phyloP scores from a whole-genome alignment of 495 filamentous ascomycete genomes.

The Chaetomidium leptoderma region DNA sequence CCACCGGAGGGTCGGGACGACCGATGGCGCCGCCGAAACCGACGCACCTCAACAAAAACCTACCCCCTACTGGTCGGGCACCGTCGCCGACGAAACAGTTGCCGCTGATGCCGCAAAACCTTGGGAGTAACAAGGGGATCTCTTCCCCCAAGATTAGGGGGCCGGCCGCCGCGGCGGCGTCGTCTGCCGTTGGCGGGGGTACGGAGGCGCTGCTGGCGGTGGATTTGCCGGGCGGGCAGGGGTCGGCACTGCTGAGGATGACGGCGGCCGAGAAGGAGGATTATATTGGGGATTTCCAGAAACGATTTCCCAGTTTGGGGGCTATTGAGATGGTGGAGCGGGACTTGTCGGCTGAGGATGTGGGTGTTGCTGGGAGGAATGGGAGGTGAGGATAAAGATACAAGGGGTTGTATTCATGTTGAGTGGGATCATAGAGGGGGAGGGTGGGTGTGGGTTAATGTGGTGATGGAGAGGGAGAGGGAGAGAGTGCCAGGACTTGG shows the following conservation, averaged over 20 bases:
- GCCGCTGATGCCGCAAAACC: constrained; percentile 1
- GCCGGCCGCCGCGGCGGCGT: constrained; percentile 4
- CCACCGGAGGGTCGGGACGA: constrained; percentile 10
- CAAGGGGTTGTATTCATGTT: neutral
- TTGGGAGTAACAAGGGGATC: neutral
- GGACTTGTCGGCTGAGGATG: constrained; percentile 36
- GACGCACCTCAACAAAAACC: constrained; percentile 47
- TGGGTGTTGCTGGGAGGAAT: neutral
- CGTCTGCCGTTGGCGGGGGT: neutral
- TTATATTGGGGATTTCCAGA: constrained; percentile 63
- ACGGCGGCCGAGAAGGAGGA: constrained; percentile 48
- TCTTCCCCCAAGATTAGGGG: constrained; percentile 13
- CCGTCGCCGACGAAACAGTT: constrained; percentile 38
- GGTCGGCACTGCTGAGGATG: constrained; percentile 45
- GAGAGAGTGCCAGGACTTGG: too few species aligned
- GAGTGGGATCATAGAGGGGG: neutral
- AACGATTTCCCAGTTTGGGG: constrained; percentile 74
- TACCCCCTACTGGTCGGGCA: constrained; percentile 27
- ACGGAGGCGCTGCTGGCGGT: constrained; percentile 37
- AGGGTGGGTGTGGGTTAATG: neutral
- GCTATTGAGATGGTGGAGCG: constrained; percentile 77
- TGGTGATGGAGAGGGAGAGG: too few species aligned
- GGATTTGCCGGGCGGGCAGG: constrained; percentile 36
- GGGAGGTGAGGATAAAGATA: neutral
- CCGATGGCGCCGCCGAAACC: constrained; percentile 50